These are phyloP conservation scores for Theileria orientalis DNA, from an alignment of 169 alveolate genomes.

Conservation along the genomic window DNA sequence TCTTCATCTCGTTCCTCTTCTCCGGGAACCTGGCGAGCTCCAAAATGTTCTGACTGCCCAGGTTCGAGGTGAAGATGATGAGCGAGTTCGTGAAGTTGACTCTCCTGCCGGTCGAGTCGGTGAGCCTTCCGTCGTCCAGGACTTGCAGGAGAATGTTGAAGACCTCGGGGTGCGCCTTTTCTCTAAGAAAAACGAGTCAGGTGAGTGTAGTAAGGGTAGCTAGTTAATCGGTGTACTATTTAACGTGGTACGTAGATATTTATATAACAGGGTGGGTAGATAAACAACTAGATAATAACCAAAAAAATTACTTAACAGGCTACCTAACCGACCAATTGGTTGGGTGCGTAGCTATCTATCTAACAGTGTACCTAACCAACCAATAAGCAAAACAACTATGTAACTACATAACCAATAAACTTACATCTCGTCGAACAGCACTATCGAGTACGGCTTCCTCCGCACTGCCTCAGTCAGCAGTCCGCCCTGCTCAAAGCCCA, in stretches of 20 bases:
- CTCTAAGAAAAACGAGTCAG: slow-evolving; percentile 63
- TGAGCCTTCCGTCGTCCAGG: slow-evolving; percentile 86
- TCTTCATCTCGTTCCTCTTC: slow-evolving; percentile 70
- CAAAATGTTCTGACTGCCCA: slow-evolving; percentile 81
- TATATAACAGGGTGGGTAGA: too few species aligned
- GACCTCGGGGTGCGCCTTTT: slow-evolving; percentile 91
- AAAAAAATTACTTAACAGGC: background rate
- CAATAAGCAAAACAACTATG: too few species aligned
- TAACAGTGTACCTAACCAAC: too few species aligned
- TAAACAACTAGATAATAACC: background rate
- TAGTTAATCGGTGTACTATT: too few species aligned
- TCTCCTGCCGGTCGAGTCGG: slow-evolving; percentile 85
- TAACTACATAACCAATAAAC: too few species aligned
- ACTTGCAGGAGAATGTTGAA: slow-evolving; percentile 83
- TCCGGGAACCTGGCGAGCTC: slow-evolving; percentile 81
- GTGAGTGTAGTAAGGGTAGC: too few species aligned
- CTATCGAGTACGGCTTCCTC: slow-evolving; percentile 85
- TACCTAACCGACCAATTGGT: background rate
- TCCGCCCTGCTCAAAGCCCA: slow-evolving; percentile 90
- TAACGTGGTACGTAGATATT: too few species aligned
- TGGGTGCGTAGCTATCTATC: too few species aligned
- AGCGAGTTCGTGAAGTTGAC: slow-evolving; percentile 85
- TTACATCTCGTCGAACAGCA: slow-evolving; percentile 85
- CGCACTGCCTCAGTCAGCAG: slow-evolving; percentile 89
- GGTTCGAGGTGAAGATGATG: slow-evolving; percentile 83